Evolutionary conservation across 1,284 basidiomycete genomes (phyloP), one percentile per base, ranked within the genome.

Genomic region (Pyrrhoderma noxium): DNA sequence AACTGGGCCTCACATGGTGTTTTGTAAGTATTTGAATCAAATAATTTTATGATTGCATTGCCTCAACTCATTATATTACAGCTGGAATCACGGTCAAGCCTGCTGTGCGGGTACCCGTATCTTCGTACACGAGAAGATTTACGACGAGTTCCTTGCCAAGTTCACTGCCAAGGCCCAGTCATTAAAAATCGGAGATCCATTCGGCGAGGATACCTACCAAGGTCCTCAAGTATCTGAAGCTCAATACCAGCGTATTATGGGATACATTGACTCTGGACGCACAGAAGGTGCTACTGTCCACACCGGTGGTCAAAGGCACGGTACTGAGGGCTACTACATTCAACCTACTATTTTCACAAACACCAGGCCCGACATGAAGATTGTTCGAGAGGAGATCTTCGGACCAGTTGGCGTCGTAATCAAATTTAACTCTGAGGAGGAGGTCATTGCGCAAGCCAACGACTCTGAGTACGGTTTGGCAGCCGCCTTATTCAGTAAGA

Each of bases 371-470:
- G 75, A 85, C 56, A 92, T 93, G 87, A 84, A 79, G 70, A 95
- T 97, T 63, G 85, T 89, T 55, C 70, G 77, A 62, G 93, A 96
- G 70, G 93, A 96, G 70, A 93, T 94, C 64, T 93, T 93, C 62
- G 92, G 90, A 4, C 92, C 92, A 41, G 85, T 90, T 45, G 79
- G 79, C 52, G 84, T 85, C 27, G 68, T 89, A 11, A 77, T 84
- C 67, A 85, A 84, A 66, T 89, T 89, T 66, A 70, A 78, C 57
- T 73, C 80, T 49, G 82, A 84, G 58, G 71, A 71, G 45, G 88
- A 92, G 56, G 83, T 89, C 40, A 72, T 95, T 62, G 70, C 66
- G 43, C 74, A 82, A 62, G 93, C 93, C 51, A 95, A 96, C 69
- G 83, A 94, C 67, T 86, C 86, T 1, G 61, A 80, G 19, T 93